Percentiles rank a stretch among this genome's conserved stretches.
Conservation (phyloP, 1,139 yeast species). For the Diutina pseudorugosa region DNA sequence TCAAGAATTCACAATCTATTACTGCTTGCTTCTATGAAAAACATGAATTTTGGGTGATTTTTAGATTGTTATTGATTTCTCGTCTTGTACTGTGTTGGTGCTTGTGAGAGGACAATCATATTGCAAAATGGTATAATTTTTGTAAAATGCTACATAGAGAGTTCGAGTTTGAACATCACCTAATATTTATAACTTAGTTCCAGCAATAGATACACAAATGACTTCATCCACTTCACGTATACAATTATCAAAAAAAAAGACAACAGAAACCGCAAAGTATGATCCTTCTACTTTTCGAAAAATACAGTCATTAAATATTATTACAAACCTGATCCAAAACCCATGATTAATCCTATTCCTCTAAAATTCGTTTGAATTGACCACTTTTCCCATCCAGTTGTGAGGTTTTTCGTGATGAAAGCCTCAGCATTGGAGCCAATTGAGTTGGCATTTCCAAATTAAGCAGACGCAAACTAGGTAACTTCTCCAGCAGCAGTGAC, state of each 20-base stretch:
- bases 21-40: too few relatives aligned
- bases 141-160: neutral
- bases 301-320: neutral
- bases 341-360: neutral
- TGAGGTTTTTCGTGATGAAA: neutral
- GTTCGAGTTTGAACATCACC: neutral
- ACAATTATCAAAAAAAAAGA: too few relatives aligned
- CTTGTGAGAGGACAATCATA: too few relatives aligned
- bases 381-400: constrained; percentile 1
- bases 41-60: too few relatives aligned
- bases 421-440: neutral
- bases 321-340: neutral
- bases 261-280: too few relatives aligned
- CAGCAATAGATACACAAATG: too few relatives aligned
- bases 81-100: too few relatives aligned
- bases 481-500: neutral
- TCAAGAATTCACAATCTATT: too few relatives aligned
- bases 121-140: neutral
- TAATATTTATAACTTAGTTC: too few relatives aligned
- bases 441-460: constrained; percentile 3
- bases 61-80: too few relatives aligned
- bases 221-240: too few relatives aligned
- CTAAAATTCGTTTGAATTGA: neutral
- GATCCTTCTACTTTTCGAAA: too few relatives aligned
- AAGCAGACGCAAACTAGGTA: constrained; percentile 2